Conservation (phyloP, 2,329 filamentous ascomycete species). For the Fusarium secorum region DNA sequence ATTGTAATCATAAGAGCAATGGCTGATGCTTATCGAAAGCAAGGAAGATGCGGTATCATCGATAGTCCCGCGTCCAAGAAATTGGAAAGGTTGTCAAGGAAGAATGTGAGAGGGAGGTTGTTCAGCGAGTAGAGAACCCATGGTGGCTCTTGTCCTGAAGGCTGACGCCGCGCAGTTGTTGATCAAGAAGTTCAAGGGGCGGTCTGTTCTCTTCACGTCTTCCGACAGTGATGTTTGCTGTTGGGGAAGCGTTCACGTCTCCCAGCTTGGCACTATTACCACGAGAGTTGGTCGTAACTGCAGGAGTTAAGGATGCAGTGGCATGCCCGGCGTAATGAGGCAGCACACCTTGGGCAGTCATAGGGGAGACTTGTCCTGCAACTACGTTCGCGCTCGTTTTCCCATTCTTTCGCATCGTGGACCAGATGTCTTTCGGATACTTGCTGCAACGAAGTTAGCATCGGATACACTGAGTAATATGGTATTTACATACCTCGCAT, state of each 20-base stretch:
- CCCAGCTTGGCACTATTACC: constrained; percentile 39
- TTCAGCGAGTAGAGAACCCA: constrained; percentile 29
- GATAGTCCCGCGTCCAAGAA: constrained; percentile 3
- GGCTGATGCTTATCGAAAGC: constrained; percentile 41
- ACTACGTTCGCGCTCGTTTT: constrained; percentile 56
- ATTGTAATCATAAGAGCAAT: constrained; percentile 46
- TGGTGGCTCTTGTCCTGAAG: constrained; percentile 25
- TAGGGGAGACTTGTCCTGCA: constrained; percentile 60
- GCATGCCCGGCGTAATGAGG: constrained; percentile 63
- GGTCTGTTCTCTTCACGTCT: constrained; percentile 57
- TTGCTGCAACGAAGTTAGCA: constrained; percentile 46
- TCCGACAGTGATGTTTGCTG: constrained; percentile 39
- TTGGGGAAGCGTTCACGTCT: constrained; percentile 33
- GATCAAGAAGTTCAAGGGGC: constrained; percentile 40
- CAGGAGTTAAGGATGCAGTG: constrained; percentile 58
- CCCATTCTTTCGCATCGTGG: constrained; percentile 61
- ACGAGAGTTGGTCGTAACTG: constrained; percentile 49
- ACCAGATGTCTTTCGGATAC: constrained; percentile 56
- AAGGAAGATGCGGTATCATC: constrained; percentile 5
- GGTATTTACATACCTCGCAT: constrained; percentile 43
- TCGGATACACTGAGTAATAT: neutral
- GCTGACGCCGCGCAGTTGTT: constrained; percentile 20
- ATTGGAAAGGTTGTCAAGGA: constrained; percentile 12
- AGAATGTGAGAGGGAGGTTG: constrained; percentile 5
- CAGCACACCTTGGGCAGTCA: constrained; percentile 62